Evolutionary conservation across 108 stramenopile species (phyloP).

Genomic region (Poteriospumella lacustris): DNA sequence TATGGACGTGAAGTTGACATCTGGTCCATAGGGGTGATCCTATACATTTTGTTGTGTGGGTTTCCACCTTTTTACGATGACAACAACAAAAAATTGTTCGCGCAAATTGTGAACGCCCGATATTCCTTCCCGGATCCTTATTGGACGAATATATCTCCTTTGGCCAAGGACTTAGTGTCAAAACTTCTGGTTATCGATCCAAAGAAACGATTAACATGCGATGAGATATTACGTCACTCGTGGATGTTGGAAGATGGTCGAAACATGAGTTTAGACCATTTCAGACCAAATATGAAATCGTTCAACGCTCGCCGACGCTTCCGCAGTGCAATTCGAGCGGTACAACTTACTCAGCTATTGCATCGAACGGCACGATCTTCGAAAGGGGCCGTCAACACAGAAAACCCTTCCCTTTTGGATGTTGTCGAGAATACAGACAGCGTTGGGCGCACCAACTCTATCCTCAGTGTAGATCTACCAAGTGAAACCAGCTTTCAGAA

Average conservation of each 20-base stretch:
- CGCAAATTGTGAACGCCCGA: not conserved
- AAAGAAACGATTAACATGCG: not conserved
- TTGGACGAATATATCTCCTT: constrained; percentile 10
- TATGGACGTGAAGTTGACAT: constrained; percentile 61
- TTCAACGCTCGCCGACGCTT: constrained; percentile 23
- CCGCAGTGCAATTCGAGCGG: not conserved
- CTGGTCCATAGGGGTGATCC: constrained; percentile 86
- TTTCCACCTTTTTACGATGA: constrained; percentile 96
- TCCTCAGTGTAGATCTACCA: too few relatives aligned
- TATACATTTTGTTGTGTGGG: constrained; percentile 92
- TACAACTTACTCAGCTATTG: constrained; percentile 11
- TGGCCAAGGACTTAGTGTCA: constrained; percentile 1
- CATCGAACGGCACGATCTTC: not conserved
- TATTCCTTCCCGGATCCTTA: constrained; percentile 24
- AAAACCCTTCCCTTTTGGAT: too few relatives aligned
- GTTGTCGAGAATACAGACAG: too few relatives aligned
- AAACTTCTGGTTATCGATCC: constrained; percentile 25
- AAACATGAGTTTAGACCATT: not conserved
- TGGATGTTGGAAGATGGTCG: constrained; percentile 13
- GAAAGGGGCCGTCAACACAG: too few relatives aligned
- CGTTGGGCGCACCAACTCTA: too few relatives aligned
- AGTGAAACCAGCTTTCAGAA: too few relatives aligned
- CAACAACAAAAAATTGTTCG: constrained; percentile 55
- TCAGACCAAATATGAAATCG: constrained; percentile 2
- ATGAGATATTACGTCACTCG: not conserved